A percentile compares a stretch with the other conserved stretches of the same genome.
Evolutionary conservation across 2,329 filamentous ascomycete genomes (phyloP).

Genomic region (Thyridium curvatum): DNA sequence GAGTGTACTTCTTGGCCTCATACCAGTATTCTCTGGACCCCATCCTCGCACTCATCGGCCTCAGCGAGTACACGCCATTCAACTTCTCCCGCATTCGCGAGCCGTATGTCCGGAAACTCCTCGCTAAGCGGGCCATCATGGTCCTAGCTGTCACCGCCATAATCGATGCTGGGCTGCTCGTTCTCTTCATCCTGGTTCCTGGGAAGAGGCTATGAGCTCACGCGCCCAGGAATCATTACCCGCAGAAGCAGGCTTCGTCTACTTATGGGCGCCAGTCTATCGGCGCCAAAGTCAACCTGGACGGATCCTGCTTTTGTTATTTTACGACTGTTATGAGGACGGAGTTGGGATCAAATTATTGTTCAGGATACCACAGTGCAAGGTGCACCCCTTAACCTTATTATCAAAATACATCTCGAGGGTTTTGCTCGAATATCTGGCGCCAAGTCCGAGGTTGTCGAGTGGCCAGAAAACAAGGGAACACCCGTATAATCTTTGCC

Average conservation of each 20-base stretch:
- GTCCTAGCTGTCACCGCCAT: constrained; percentile 70
- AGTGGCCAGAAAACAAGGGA: no score
- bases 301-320: not conserved
- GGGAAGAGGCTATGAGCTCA: constrained; percentile 64
- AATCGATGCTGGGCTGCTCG: constrained; percentile 73
- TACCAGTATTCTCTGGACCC: constrained; percentile 97
- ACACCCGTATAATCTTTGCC: no score
- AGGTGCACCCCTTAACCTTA: not conserved
- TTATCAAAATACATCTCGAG: constrained; percentile 1
- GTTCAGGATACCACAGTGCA: constrained; percentile 7
- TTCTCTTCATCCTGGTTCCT: constrained; percentile 92
- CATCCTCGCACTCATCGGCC: constrained; percentile 78
- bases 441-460: no score
- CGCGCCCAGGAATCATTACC: no score
- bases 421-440: not conserved
- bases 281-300: not conserved
- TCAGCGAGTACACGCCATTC: constrained; percentile 95
- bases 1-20: constrained; percentile 80
- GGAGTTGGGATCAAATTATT: not conserved
- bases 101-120: constrained; percentile 80
- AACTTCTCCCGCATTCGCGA: constrained; percentile 84
- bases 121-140: constrained; percentile 77
- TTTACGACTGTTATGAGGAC: constrained; percentile 1
- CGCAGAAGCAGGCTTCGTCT: constrained; percentile 3
- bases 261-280: constrained; percentile 6